Conservation (phyloP, 495 filamentous ascomycete genomes). For the Lasiosphaeria hispida region DNA sequence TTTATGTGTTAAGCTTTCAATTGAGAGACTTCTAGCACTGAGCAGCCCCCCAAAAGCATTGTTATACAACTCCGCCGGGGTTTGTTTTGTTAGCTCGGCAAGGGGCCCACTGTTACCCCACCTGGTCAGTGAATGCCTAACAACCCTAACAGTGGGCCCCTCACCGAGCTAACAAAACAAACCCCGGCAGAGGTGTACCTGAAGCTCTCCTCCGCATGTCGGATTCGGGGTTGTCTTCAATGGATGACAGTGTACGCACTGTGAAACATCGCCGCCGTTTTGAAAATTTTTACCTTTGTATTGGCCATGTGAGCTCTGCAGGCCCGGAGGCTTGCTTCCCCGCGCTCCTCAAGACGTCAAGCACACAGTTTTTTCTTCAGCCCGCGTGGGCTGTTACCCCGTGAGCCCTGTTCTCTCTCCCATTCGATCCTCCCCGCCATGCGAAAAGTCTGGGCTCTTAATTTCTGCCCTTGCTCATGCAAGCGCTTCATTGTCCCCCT, state of each 20-base stretch:
- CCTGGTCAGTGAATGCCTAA: too few relatives aligned
- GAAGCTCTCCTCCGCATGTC: too few relatives aligned
- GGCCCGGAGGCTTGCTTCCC: neutral
- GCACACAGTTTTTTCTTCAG: conserved; percentile 6
- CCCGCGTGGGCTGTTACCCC: conserved; percentile 16
- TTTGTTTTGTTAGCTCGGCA: too few relatives aligned
- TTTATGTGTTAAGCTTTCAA: too few relatives aligned
- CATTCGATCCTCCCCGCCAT: conserved; percentile 7
- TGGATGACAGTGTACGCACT: conserved; percentile 20
- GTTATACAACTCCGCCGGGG: too few relatives aligned
- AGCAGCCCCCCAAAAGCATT: too few relatives aligned
- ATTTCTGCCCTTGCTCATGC: conserved; percentile 20
- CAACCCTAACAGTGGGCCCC: too few relatives aligned
- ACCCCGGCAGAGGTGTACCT: too few relatives aligned
- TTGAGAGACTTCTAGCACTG: too few relatives aligned
- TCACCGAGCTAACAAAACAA: too few relatives aligned
- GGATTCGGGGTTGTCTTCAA: neutral
- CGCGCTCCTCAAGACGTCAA: conserved; percentile 4
- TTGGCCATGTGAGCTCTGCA: conserved; percentile 31
- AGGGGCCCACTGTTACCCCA: too few relatives aligned
- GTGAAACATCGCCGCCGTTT: conserved; percentile 19
- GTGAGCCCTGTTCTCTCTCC: conserved; percentile 16
- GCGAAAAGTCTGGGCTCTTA: neutral
- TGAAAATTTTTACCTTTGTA: conserved; percentile 18
- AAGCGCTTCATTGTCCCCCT: conserved; percentile 15